Percentiles rank a stretch among this genome's conserved stretches.
These are phyloP conservation scores for Cocos nucifera DNA, from an alignment of 176 grass and related monocot species.

Conservation along the genomic window DNA sequence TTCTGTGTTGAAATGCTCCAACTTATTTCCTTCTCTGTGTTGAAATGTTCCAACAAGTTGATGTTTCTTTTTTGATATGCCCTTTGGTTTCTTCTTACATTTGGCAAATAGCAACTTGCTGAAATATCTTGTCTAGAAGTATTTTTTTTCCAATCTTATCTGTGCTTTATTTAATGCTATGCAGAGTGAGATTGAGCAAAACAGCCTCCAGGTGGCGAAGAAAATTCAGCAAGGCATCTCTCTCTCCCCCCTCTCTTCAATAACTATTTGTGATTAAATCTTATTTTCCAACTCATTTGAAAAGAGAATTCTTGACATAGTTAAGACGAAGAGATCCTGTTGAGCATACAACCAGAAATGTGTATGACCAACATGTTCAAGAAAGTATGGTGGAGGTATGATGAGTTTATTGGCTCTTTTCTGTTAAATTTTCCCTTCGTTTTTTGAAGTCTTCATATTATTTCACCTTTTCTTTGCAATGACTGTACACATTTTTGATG, in stretches of 20 bases:
- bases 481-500: no score
- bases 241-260: conserved; percentile 3
- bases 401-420: not conserved
- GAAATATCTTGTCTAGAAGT: not conserved
- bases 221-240: conserved; percentile 36
- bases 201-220: conserved; percentile 18
- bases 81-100: not conserved
- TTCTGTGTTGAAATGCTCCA: no score
- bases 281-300: no score
- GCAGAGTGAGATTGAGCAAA: conserved; percentile 36
- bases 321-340: conserved; percentile 19
- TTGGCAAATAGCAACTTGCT: not conserved
- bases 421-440: not conserved
- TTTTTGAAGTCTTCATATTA: not conserved
- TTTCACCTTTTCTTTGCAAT: not conserved
- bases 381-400: conserved; percentile 49
- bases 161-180: conserved; percentile 3
- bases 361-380: conserved; percentile 30
- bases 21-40: no score
- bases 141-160: not conserved
- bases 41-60: no score
- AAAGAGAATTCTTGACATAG: conserved; percentile 25
- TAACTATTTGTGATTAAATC: conserved; percentile 13
- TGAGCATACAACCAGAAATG: conserved; percentile 15
- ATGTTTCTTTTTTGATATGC: no score